Percentiles rank a stretch among this genome's conserved stretches.
phyloP scores from a whole-genome alignment of 352 stramenopile species.

The Phytopythium montanum region DNA sequence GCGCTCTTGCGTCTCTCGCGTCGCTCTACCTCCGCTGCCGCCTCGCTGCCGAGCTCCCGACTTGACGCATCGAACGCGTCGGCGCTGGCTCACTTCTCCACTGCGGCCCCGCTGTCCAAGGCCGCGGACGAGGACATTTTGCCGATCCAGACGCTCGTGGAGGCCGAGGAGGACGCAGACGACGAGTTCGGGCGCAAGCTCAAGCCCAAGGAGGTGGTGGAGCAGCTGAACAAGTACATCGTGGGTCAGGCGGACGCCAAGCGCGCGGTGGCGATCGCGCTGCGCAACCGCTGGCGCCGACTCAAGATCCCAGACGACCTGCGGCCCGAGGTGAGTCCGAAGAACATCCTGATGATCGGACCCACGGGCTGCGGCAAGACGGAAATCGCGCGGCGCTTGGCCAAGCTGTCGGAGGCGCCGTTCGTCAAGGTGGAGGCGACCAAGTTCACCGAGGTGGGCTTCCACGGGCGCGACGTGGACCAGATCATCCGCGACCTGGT shows the following conservation, averaged over 20 bases:
- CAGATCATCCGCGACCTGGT: slow-evolving; percentile 99
- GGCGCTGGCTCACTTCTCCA: slow-evolving; percentile 20
- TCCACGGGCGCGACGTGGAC: slow-evolving; percentile 99
- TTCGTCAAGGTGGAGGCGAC: slow-evolving; percentile 99
- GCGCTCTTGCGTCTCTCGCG: slow-evolving; percentile 20
- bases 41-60: background rate
- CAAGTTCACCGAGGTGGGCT: slow-evolving; percentile 99
- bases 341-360: slow-evolving; percentile 99
- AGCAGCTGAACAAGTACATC: slow-evolving; percentile 97
- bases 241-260: slow-evolving; percentile 97
- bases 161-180: slow-evolving; percentile 18
- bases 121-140: slow-evolving; percentile 25
- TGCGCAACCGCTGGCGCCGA: slow-evolving; percentile 98
- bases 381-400: slow-evolving; percentile 96
- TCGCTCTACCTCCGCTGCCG: background rate
- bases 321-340: slow-evolving; percentile 93
- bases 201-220: slow-evolving; percentile 92
- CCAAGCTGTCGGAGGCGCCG: slow-evolving; percentile 95
- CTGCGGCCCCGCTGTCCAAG: slow-evolving; percentile 23
- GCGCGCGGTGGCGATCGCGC: slow-evolving; percentile 96
- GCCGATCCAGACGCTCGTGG: slow-evolving; percentile 22
- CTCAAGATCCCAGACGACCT: slow-evolving; percentile 93
- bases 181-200: slow-evolving; percentile 81
- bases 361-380: slow-evolving; percentile 98
- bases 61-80: background rate